A percentile compares a stretch with the other conserved stretches of the same genome.
Evolutionary conservation across 306 rosid species (phyloP).

Genomic region (Rubus idaeus): DNA sequence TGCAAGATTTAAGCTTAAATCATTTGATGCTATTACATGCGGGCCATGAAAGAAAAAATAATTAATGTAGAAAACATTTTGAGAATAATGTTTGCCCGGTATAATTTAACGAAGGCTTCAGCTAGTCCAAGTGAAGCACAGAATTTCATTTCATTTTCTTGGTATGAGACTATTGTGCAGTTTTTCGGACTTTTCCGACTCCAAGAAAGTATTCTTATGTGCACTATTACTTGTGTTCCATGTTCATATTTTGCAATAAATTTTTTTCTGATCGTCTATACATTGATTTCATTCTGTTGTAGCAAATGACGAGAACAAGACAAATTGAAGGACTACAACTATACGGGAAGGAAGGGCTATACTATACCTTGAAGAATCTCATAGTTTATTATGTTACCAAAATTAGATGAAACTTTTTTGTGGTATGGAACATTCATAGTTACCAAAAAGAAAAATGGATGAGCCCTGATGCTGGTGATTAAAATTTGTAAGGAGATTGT

Average conservation of each 20-base stretch:
- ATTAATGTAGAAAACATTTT: not conserved
- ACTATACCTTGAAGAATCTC: not conserved
- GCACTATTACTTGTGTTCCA: not conserved
- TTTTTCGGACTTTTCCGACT: no score
- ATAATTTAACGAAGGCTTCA: not conserved
- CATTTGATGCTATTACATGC: not conserved
- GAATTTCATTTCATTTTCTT: not conserved
- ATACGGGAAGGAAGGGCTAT: not conserved
- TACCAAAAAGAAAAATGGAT: not conserved
- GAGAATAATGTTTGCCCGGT: not conserved
- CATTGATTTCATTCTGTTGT: not conserved
- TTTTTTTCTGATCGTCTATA: not conserved
- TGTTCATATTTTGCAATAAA: not conserved
- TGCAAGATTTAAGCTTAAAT: not conserved
- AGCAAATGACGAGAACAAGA: slow-evolving; percentile 12
- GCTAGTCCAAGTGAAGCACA: not conserved
- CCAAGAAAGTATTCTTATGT: not conserved
- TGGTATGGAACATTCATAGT: not conserved
- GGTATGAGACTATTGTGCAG: not conserved
- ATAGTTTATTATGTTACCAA: not conserved
- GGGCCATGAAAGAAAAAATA: not conserved
- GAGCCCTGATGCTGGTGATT: not conserved
- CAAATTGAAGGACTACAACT: slow-evolving; percentile 1
- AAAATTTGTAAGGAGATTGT: not conserved
- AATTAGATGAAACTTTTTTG: not conserved